Percentiles rank a stretch among this genome's conserved stretches.
These are phyloP conservation scores for Talaromyces marneffei DNA, from an alignment of 2,329 filamentous ascomycete species.

Conservation along the genomic window DNA sequence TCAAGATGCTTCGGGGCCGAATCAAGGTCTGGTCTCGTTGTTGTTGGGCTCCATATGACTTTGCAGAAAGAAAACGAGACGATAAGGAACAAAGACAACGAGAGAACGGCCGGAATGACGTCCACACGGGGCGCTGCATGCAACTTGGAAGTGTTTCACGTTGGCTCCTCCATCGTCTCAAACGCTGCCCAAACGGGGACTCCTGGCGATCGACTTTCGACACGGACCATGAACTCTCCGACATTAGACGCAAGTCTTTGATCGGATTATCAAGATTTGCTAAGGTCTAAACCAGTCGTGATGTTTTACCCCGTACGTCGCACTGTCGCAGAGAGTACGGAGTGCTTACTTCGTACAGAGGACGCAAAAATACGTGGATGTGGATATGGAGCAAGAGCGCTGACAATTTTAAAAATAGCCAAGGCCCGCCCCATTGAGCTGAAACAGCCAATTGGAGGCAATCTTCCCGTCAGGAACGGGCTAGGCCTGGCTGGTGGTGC, in stretches of 20 bases:
- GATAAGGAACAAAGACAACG: not conserved
- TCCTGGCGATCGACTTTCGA: not conserved
- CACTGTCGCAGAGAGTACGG: no score
- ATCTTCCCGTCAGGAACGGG: not conserved
- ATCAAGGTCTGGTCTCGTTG: not conserved
- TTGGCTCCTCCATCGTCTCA: not conserved
- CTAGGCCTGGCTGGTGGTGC: conserved; percentile 2
- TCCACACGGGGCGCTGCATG: conserved; percentile 1
- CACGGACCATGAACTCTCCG: not conserved
- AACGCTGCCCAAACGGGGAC: conserved; percentile 3
- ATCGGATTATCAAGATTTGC: not conserved
- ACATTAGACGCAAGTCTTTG: not conserved
- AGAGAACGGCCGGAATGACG: not conserved
- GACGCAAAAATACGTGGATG: not conserved
- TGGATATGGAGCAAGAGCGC: no score
- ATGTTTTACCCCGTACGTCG: not conserved
- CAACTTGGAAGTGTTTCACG: conserved; percentile 1
- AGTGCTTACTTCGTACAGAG: no score
- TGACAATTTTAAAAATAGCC: not conserved
- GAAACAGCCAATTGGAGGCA: conserved; percentile 5
- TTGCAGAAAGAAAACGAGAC: not conserved
- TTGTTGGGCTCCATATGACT: not conserved
- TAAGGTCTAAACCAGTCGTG: not conserved
- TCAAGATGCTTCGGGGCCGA: not conserved
- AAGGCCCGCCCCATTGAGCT: not conserved